Conservation (phyloP, 257 asterid genomes). For the Nicotiana paniculata region DNA sequence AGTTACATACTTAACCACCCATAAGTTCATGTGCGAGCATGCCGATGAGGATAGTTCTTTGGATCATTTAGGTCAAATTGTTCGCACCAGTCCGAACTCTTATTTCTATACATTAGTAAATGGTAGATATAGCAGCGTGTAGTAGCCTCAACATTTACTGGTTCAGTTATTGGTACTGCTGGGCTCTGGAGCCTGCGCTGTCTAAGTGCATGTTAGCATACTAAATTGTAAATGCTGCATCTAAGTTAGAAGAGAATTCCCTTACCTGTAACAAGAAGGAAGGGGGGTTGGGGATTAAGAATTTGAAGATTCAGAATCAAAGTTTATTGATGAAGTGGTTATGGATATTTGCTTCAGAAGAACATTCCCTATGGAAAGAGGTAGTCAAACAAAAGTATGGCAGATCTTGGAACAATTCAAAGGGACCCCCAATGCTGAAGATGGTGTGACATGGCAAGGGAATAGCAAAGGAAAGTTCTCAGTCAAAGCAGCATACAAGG, state of each 20-base stretch:
- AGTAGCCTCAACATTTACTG: neutral
- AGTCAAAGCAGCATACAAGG: no score
- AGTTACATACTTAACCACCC: constrained; percentile 2
- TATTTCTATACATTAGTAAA: neutral
- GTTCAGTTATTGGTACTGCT: neutral
- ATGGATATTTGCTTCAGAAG: no score
- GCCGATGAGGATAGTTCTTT: neutral
- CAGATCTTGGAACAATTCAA: no score
- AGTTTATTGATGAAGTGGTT: no score
- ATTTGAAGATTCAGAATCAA: no score
- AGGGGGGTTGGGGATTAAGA: no score
- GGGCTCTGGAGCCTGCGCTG: neutral
- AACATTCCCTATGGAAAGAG: no score
- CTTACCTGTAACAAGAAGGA: no score
- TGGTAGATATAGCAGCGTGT: neutral
- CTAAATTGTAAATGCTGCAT: neutral
- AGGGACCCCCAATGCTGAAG: no score
- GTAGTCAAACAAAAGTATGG: no score
- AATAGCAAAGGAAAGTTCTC: no score
- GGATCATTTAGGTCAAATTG: neutral
- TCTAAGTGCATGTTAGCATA: neutral
- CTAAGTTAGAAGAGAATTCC: neutral
- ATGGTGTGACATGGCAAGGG: no score
- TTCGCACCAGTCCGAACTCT: neutral
- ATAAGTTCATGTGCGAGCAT: neutral